Base-by-base conservation (phyloP, 768 basidiomycete species). In the Paxillus ammoniavirescens region DNA sequence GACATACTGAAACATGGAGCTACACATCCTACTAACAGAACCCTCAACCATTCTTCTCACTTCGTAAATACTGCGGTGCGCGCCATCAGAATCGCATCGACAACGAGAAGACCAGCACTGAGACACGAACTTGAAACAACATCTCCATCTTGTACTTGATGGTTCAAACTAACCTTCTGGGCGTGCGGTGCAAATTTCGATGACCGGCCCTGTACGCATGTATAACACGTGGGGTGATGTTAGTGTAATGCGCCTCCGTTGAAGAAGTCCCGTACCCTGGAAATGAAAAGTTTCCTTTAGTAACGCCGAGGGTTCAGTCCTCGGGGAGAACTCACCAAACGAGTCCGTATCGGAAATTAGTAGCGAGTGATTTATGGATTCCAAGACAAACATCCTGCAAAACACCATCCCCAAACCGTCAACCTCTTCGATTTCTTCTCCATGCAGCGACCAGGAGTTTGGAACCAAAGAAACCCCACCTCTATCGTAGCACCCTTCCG, bases 101-200 rank as follows among this genome's bases (percentile, higher is more conserved):
- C 31, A 42, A 35, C 17, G 36, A 43, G 28, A 33, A 42, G 21
- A 42, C 15, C 6, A 42, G 36, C 26, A 23, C 5, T 17, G 17
- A 48, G 31, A 28, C 17, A 81, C 90, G 62, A 63, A 93, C 92
- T 90, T 30, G 91, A 92, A 49, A 93, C 90, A 10, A 93, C 89
- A 66, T 93, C 91, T 65, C 92, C 91, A 60, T 93, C 91, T 60
- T 86, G 85, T 15, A 96, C 89, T 54, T 83, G 81, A 74, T 95
- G 94, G 23, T 73, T 73, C 58, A 95, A 73, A 51, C 93, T 91
- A 57, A 96, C 92, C 69, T 97, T 97, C 71, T 97, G 94, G 2
- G 93, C 92, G 63, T 97, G 91, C 4, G 93, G 93, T 40, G 84
- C 77, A 70, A 97, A 97, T 71, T 94, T 95, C 65, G 91, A 93